Evolutionary conservation across 192 early-diverging fungal genomes (phyloP).

Genomic region (Coemansia sp.): DNA sequence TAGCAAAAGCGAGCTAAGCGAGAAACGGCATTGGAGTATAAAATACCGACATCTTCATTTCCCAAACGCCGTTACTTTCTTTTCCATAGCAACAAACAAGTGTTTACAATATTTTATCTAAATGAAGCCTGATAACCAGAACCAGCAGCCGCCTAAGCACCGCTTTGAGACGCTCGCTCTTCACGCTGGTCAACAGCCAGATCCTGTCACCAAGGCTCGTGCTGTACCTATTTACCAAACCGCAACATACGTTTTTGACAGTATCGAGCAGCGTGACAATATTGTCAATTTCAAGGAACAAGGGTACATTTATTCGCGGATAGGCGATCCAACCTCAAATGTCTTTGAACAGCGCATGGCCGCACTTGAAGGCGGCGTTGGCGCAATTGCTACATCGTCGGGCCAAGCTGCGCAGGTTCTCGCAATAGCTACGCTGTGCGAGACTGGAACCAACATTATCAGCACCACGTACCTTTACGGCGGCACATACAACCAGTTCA

Average conservation of each 20-base stretch:
- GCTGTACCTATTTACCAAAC: slow-evolving; percentile 93
- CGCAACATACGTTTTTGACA: slow-evolving; percentile 81
- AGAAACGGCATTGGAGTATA: too few species aligned
- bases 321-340: slow-evolving; percentile 81
- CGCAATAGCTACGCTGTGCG: slow-evolving; percentile 73
- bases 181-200: slow-evolving; percentile 78
- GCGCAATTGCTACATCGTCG: slow-evolving; percentile 68
- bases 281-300: slow-evolving; percentile 72
- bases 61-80: neutral
- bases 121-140: neutral
- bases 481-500: slow-evolving; percentile 83
- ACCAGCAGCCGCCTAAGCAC: slow-evolving; percentile 11
- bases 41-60: too few species aligned
- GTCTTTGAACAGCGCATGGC: slow-evolving; percentile 93
- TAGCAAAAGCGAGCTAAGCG: too few species aligned
- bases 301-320: slow-evolving; percentile 87
- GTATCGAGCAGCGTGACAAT: slow-evolving; percentile 74
- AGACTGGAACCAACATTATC: slow-evolving; percentile 87
- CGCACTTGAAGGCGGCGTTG: slow-evolving; percentile 83
- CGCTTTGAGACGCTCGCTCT: slow-evolving; percentile 90
- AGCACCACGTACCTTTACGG: slow-evolving; percentile 74
- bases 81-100: too few species aligned
- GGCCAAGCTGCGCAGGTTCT: slow-evolving; percentile 89
- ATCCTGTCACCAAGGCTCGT: slow-evolving; percentile 69
- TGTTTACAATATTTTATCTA: too few species aligned